A percentile compares a stretch with the other conserved stretches of the same genome.
Evolutionary conservation across 306 rosid species (phyloP).

Genomic region (Lithocarpus polystachyus): DNA sequence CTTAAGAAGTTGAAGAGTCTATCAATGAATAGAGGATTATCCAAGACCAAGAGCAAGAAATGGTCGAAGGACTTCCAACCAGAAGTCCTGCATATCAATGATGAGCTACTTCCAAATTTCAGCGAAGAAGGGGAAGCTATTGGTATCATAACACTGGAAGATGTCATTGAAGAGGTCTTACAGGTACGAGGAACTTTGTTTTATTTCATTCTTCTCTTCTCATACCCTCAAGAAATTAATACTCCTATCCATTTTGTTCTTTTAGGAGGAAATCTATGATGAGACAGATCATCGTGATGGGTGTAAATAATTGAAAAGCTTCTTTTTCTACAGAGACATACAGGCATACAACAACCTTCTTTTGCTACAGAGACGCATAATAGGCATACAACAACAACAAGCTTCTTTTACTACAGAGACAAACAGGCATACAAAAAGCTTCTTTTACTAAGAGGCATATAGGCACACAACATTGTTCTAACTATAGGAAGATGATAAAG

Average conservation of each 20-base stretch:
- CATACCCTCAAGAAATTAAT: background rate
- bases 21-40: constrained; percentile 45
- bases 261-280: constrained; percentile 95
- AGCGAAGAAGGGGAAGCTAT: constrained; percentile 82
- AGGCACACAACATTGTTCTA: background rate
- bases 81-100: constrained; percentile 70
- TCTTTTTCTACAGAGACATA: background rate
- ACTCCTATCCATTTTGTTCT: background rate
- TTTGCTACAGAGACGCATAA: too few species aligned
- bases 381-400: background rate
- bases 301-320: background rate
- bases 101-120: constrained; percentile 61
- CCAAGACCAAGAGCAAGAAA: constrained; percentile 66
- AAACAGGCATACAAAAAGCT: background rate
- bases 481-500: background rate
- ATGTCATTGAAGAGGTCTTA: constrained; percentile 92
- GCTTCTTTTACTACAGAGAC: background rate
- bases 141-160: constrained; percentile 90
- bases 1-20: constrained; percentile 68
- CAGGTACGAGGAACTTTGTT: constrained; percentile 46
- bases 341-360: background rate
- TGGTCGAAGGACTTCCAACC: constrained; percentile 78
- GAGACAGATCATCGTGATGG: constrained; percentile 71
- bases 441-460: background rate
- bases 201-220: background rate